These are phyloP conservation scores for Rhexocercosporidium sp. DNA, from an alignment of 2,329 filamentous ascomycete genomes.

Conservation along the genomic window DNA sequence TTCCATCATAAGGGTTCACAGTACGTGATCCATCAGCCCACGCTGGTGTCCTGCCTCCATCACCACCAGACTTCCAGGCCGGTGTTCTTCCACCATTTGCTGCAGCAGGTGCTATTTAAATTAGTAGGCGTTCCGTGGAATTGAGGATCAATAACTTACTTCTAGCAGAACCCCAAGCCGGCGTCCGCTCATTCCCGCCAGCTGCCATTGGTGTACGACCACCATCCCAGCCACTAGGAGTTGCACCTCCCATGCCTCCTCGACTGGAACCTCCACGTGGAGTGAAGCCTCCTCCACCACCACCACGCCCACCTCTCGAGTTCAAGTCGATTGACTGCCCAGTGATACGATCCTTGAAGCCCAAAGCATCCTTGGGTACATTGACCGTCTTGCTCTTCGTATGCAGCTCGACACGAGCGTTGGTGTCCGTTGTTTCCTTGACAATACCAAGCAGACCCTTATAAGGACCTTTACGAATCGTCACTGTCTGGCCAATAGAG, in stretches of 20 bases:
- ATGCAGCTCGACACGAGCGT: slow-evolving; percentile 90
- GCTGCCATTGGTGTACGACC: slow-evolving; percentile 71
- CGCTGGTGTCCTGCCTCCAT: slow-evolving; percentile 66
- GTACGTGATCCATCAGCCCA: slow-evolving; percentile 73
- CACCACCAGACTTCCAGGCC: slow-evolving; percentile 63
- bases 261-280: slow-evolving; percentile 31
- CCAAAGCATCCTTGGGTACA: slow-evolving; percentile 80
- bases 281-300: slow-evolving; percentile 51
- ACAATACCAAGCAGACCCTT: slow-evolving; percentile 95
- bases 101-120: slow-evolving; percentile 54
- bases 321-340: slow-evolving; percentile 79
- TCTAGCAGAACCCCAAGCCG: slow-evolving; percentile 71
- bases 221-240: slow-evolving; percentile 63
- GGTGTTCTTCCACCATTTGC: slow-evolving; percentile 66
- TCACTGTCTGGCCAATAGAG: slow-evolving; percentile 89
- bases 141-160: slow-evolving; percentile 56
- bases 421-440: slow-evolving; percentile 87
- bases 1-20: slow-evolving; percentile 68
- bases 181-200: slow-evolving; percentile 69
- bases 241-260: slow-evolving; percentile 52
- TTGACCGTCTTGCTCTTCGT: slow-evolving; percentile 92
- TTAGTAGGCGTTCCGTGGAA: slow-evolving; percentile 24
- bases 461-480: slow-evolving; percentile 83
- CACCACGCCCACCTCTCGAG: slow-evolving; percentile 51
- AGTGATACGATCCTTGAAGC: slow-evolving; percentile 82